phyloP scores from a whole-genome alignment of 192 early-diverging fungal species.

The Coemansia reversa region DNA sequence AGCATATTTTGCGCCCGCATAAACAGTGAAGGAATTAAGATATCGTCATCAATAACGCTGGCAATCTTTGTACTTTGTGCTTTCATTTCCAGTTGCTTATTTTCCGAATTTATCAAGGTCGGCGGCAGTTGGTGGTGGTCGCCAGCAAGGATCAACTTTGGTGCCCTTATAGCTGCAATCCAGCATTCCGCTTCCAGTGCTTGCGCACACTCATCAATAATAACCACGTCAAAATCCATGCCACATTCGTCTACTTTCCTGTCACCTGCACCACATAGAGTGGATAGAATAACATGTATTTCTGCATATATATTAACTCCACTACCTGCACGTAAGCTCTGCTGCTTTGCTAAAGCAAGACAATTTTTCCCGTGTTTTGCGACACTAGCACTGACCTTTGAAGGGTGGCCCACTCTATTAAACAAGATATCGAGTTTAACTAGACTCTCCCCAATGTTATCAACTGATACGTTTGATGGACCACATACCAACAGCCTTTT shows the following conservation, averaged over 20 bases:
- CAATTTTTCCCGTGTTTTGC: slow-evolving; percentile 42
- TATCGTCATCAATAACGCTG: neutral
- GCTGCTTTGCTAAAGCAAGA: too few species aligned
- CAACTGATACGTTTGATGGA: slow-evolving; percentile 79
- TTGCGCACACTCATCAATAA: slow-evolving; percentile 85
- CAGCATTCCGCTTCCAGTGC: slow-evolving; percentile 75
- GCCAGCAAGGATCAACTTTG: slow-evolving; percentile 72
- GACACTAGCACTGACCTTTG: slow-evolving; percentile 64
- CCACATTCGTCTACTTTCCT: slow-evolving; percentile 10
- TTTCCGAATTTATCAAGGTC: slow-evolving; percentile 55
- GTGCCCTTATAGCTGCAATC: slow-evolving; percentile 71
- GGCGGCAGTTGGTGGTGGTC: slow-evolving; percentile 80
- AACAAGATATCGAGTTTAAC: slow-evolving; percentile 55
- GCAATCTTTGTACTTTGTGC: too few species aligned
- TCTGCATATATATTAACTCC: too few species aligned
- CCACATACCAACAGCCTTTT: slow-evolving; percentile 76
- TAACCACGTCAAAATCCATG: slow-evolving; percentile 68
- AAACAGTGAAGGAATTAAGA: slow-evolving; percentile 7
- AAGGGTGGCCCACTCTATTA: slow-evolving; percentile 75
- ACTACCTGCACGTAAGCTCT: too few species aligned
- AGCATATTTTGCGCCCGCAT: neutral
- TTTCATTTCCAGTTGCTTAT: neutral
- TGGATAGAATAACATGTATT: slow-evolving; percentile 67
- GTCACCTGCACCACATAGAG: slow-evolving; percentile 65
- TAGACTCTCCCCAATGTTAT: slow-evolving; percentile 76